Base-by-base conservation (phyloP, 2,329 filamentous ascomycete species). In the Periconia macrospinosa region DNA sequence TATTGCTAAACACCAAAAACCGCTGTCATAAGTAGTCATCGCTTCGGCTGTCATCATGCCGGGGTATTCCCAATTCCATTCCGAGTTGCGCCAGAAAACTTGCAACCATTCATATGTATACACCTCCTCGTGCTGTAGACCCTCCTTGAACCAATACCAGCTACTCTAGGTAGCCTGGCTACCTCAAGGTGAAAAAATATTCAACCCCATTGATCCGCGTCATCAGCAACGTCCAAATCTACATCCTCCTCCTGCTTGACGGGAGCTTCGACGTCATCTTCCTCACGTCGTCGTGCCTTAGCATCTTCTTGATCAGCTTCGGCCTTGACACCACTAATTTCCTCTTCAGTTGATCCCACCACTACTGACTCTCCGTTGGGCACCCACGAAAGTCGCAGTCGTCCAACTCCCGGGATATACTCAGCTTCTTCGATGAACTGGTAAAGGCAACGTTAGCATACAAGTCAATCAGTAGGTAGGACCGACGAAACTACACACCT, bases 351-450 rank as follows among this genome's bases (percentile, higher is more conserved):
- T 10, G 42, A 30, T 30, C 6, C 41, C 20, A 40, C 30, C 14
- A 37, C 45, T 30, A 47, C 45, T 18, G 45, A 47, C 35, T 37
- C 45, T 20, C 45, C 60, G 33, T 72, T 73, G 9, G 67, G 59
- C n/a, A 82, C 79, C 90, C 90, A 93, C 1, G 82, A 72, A 40
- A 90, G 70, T 50, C 90, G 86, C 13, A 91, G 78, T 44, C 82
- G 82, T 41, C 83, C 86, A 11, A 90, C 75, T 7, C 85, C 83
- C 0, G 86, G 84, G 41, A 92, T 83, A 18, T 81, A 75, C 42
- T 80, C 80, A 44, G 79, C 79, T 45, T 82, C 69, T n/a, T 85
- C 74, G 27, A 82, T 78, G 62, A 84, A 83, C 70, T 74, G 54
- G 50, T 13, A 42, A 19, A 42, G 17, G 3, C 2, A 8, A 27